Conservation (phyloP, 1,139 yeast genomes). For the Petasospora fabianii region DNA sequence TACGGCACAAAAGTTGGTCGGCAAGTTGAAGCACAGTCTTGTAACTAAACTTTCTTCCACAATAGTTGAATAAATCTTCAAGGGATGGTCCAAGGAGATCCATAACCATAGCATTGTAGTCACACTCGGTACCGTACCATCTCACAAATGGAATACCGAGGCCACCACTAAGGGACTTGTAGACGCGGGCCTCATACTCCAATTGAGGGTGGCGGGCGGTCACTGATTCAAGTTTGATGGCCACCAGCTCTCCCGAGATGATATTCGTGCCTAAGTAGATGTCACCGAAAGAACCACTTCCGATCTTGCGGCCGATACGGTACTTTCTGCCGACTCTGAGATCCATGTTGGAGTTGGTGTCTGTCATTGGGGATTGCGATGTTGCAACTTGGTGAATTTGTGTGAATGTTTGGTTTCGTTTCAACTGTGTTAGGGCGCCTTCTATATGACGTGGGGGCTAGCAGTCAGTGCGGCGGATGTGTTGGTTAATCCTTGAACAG, state of each 20-base stretch:
- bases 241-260: slow-evolving; percentile 95
- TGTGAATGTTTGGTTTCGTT: no score
- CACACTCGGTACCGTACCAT: slow-evolving; percentile 97
- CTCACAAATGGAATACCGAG: slow-evolving; percentile 96
- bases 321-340: slow-evolving; percentile 93
- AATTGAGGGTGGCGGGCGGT: slow-evolving; percentile 95
- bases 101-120: slow-evolving; percentile 94
- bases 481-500: no score
- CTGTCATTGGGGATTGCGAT: slow-evolving; percentile 15
- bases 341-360: slow-evolving; percentile 39
- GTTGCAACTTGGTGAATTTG: not conserved
- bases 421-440: no score
- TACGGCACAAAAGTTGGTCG: slow-evolving; percentile 90
- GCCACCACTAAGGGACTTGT: slow-evolving; percentile 92
- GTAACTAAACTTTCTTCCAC: slow-evolving; percentile 88
- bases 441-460: no score
- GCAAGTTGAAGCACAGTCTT: slow-evolving; percentile 92
- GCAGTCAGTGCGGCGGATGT: no score
- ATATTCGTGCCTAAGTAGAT: slow-evolving; percentile 90
- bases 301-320: slow-evolving; percentile 93
- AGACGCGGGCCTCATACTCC: slow-evolving; percentile 94
- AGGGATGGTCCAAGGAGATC: slow-evolving; percentile 93
- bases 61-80: slow-evolving; percentile 93
- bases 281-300: slow-evolving; percentile 97
- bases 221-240: slow-evolving; percentile 87